phyloP scores from a whole-genome alignment of 352 stramenopile genomes.

The Phytophthora rubi region DNA sequence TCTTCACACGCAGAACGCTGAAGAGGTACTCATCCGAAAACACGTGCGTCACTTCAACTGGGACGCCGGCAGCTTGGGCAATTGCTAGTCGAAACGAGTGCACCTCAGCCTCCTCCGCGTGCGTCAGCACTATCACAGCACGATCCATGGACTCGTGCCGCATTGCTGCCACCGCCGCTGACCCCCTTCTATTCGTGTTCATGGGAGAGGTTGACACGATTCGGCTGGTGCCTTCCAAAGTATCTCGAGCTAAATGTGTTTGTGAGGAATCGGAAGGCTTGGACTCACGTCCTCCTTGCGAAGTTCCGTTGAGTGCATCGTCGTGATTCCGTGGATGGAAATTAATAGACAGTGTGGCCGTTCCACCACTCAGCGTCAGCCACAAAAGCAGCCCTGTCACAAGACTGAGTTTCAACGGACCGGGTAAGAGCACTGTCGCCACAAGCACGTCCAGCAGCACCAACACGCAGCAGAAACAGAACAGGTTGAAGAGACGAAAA shows the following conservation, averaged over 20 bases:
- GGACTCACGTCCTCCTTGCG: slow-evolving; percentile 4
- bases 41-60: slow-evolving; percentile 47
- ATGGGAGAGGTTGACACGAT: neutral
- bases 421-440: slow-evolving; percentile 33
- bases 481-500: slow-evolving; percentile 39
- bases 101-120: slow-evolving; percentile 44
- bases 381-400: slow-evolving; percentile 45
- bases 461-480: slow-evolving; percentile 46
- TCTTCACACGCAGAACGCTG: slow-evolving; percentile 67
- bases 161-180: slow-evolving; percentile 21
- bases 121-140: slow-evolving; percentile 32
- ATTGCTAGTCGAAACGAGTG: slow-evolving; percentile 60
- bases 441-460: slow-evolving; percentile 44
- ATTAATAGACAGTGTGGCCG: slow-evolving; percentile 53
- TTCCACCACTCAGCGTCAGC: slow-evolving; percentile 44
- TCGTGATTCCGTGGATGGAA: slow-evolving; percentile 29
- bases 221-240: neutral
- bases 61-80: slow-evolving; percentile 43
- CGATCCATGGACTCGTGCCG: slow-evolving; percentile 19
- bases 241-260: slow-evolving; percentile 15
- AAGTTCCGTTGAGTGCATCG: slow-evolving; percentile 14
- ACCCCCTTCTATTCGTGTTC: slow-evolving; percentile 25
- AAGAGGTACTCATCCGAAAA: slow-evolving; percentile 68
- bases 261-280: neutral
- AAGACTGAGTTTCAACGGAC: slow-evolving; percentile 44